These are phyloP conservation scores for Suillus tomentosus DNA, from an alignment of 768 basidiomycete species.

Conservation along the genomic window DNA sequence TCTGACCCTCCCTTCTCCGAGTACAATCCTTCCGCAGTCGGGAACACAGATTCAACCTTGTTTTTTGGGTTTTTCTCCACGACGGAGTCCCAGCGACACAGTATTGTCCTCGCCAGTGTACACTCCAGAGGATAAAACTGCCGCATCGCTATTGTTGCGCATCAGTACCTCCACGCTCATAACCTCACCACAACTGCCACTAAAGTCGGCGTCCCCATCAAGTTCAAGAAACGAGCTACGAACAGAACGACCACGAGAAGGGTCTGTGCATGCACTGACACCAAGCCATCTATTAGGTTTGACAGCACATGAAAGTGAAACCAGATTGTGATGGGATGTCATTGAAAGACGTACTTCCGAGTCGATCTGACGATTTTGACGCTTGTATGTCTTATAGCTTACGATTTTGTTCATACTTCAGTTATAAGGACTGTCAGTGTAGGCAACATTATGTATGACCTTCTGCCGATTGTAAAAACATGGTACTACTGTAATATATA, in stretches of 20 bases:
- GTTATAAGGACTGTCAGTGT: background rate
- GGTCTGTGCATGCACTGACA: conserved; percentile 22
- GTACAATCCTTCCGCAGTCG: conserved; percentile 20
- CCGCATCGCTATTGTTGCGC: conserved; percentile 66
- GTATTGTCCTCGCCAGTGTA: conserved; percentile 29
- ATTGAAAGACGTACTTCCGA: background rate
- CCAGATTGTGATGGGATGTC: background rate
- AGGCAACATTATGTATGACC: background rate
- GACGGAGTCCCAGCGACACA: conserved; percentile 21
- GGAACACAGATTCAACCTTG: conserved; percentile 22
- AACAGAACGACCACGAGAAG: background rate
- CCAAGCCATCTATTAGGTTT: conserved; percentile 30
- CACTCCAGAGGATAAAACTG: conserved; percentile 66
- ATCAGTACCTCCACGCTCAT: conserved; percentile 49
- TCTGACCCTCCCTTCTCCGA: conserved; percentile 42
- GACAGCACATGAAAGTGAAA: conserved; percentile 4
- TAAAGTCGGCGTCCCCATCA: background rate
- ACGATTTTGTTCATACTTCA: background rate
- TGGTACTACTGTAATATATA: background rate
- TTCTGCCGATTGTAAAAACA: background rate
- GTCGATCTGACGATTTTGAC: background rate
- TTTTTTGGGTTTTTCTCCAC: conserved; percentile 24
- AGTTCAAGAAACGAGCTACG: background rate
- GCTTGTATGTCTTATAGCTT: background rate
- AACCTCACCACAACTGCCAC: conserved; percentile 19